Evolutionary conservation across 148 eudicot genomes (phyloP).

Genomic region (Silene latifolia): DNA sequence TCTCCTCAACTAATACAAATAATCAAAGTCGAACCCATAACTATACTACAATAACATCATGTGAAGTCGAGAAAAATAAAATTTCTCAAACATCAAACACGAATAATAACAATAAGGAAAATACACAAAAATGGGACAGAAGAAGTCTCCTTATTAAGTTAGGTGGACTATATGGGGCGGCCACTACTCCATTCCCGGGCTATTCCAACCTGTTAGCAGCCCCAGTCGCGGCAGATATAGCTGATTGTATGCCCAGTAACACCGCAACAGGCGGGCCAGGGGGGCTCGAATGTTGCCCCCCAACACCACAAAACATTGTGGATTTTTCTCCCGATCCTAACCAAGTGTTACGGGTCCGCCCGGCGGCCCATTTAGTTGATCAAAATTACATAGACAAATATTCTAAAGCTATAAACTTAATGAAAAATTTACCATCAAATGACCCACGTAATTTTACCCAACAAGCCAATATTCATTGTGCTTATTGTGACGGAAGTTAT

Average conservation of each 20-base stretch:
- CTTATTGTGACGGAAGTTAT: conserved; percentile 73
- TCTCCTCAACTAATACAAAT: neutral
- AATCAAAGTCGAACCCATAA: neutral
- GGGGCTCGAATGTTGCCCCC: conserved; percentile 67
- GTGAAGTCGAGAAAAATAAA: conserved; percentile 21
- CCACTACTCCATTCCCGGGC: conserved; percentile 23
- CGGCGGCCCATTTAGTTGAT: conserved; percentile 59
- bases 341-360: conserved; percentile 43
- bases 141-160: conserved; percentile 52
- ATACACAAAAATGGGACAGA: neutral
- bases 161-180: conserved; percentile 57
- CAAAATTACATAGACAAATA: conserved; percentile 43
- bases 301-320: conserved; percentile 25
- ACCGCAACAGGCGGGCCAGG: conserved; percentile 29
- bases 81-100: conserved; percentile 38
- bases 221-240: conserved; percentile 49
- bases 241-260: conserved; percentile 49
- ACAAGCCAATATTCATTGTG: conserved; percentile 81
- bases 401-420: conserved; percentile 48
- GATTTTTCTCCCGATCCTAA: conserved; percentile 36
- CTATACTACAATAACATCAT: neutral
- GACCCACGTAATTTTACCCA: conserved; percentile 73
- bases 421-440: conserved; percentile 54
- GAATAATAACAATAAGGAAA: conserved; percentile 33
- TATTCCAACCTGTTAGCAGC: conserved; percentile 35